Evolutionary conservation across 2,329 filamentous ascomycete species (phyloP), one percentile per base, ranked within the genome.

Genomic region (Leptographium flavum): DNA sequence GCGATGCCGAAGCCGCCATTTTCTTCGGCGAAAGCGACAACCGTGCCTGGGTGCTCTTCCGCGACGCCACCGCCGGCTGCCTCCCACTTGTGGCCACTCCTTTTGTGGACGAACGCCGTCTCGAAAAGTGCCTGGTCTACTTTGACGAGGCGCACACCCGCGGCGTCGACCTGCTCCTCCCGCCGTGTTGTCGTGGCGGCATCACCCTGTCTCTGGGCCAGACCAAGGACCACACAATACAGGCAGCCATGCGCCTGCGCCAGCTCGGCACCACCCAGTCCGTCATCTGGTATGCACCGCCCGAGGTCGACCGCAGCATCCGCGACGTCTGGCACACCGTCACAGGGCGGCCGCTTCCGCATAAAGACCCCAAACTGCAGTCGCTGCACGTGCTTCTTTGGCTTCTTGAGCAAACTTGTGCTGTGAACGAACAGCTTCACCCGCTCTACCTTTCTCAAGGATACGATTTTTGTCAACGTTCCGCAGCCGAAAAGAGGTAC

Each of bases 191-290:
- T 1, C 51, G 46, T 1, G 76, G 68, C 0, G 76, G 74, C 0
- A 52, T 81, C 1, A 81, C 76, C 0, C 57, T 81, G 0, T 71
- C 70, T 0, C 61, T 73, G 0, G 65, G 69, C 1, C 68, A 76
- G 44, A 77, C 72, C 0, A 81, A 81, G 47, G 77, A 81, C 45
- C 66, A 73, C 9, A 69, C 71, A 0, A 74, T 79, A 0, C 76
- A 82, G 67, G 79, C 78, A 44, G 76, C 78, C 0, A 83, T 83
- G 78, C 62, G 79, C 47, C 57, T 83, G 1, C 66, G 80, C 2
- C 71, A 81, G 39, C 61, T 84, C 0, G 61, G 59, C 0, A 63
- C 66, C 0, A 72, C 71, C 0, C 77, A 83, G 46, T 71, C 70
- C 0, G 56, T 82, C 0, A 58, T 60, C 7, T 73, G 80, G 40